phyloP scores from a whole-genome alignment of 768 basidiomycete species.

The Trametes maxima region DNA sequence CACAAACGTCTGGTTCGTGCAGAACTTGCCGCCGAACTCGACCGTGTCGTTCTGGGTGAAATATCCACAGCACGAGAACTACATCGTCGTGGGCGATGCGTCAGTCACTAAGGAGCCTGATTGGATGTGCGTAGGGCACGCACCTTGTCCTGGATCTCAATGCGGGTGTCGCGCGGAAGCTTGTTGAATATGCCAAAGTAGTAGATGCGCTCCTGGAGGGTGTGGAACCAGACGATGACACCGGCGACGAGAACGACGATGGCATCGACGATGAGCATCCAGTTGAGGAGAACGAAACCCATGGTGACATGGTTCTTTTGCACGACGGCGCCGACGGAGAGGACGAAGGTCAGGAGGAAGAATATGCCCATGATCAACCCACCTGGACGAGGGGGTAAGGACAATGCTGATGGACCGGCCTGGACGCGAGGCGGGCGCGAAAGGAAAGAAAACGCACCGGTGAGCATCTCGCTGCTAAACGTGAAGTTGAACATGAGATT shows the following conservation, averaged over 20 bases:
- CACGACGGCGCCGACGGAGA: conserved; percentile 72
- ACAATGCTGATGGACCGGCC: neutral
- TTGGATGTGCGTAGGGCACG: conserved; percentile 22
- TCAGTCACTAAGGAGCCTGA: neutral
- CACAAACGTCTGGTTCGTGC: conserved; percentile 43
- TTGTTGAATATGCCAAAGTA: conserved; percentile 61
- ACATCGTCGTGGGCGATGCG: neutral
- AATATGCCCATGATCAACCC: conserved; percentile 70
- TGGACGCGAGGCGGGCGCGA: neutral
- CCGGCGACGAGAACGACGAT: conserved; percentile 65
- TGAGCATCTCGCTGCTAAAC: conserved; percentile 57
- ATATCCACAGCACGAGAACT: conserved; percentile 89
- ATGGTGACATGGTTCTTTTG: conserved; percentile 69
- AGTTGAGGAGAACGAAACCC: conserved; percentile 78
- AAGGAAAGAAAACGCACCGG: conserved; percentile 46
- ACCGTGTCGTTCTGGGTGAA: conserved; percentile 57
- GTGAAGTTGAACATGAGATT: conserved; percentile 77
- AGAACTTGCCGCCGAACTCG: conserved; percentile 58
- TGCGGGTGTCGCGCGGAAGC: conserved; percentile 48
- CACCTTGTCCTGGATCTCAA: conserved; percentile 75
- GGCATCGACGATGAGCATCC: conserved; percentile 65
- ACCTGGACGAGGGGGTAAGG: conserved; percentile 44
- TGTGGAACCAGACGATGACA: conserved; percentile 80
- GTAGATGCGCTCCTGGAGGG: conserved; percentile 68
- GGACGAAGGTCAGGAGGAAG: conserved; percentile 64